A percentile compares a stretch with the other conserved stretches of the same genome.
Evolutionary conservation across 768 basidiomycete species (phyloP).

Genomic region (Asterophora lycoperdoides): DNA sequence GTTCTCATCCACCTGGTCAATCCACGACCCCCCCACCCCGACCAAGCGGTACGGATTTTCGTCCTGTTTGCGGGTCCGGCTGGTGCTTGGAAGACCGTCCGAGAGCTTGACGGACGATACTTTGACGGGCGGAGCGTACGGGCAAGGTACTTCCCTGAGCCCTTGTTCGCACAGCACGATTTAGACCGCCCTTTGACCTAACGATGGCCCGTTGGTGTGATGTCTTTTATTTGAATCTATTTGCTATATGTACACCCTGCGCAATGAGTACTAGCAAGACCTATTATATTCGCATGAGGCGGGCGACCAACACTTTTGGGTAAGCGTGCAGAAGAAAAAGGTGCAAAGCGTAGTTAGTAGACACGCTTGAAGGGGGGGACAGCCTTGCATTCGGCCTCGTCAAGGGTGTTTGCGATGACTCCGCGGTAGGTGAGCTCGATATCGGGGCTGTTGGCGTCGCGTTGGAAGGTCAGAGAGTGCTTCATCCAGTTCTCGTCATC

Average conservation of each 20-base stretch:
- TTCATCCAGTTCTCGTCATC: slow-evolving; percentile 95
- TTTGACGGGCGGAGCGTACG: slow-evolving; percentile 85
- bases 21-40: slow-evolving; percentile 58
- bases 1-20: slow-evolving; percentile 78
- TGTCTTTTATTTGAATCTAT: slow-evolving; percentile 15
- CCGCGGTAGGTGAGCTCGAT: slow-evolving; percentile 87
- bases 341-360: slow-evolving; percentile 45
- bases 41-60: slow-evolving; percentile 90
- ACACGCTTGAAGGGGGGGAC: slow-evolving; percentile 98
- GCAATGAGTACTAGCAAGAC: slow-evolving; percentile 8
- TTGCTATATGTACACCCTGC: slow-evolving; percentile 9
- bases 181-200: slow-evolving; percentile 43
- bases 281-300: not conserved
- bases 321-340: not conserved
- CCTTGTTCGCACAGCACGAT: slow-evolving; percentile 42
- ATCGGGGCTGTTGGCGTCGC: slow-evolving; percentile 66
- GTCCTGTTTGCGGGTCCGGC: slow-evolving; percentile 87
- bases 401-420: slow-evolving; percentile 83
- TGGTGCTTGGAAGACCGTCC: slow-evolving; percentile 94
- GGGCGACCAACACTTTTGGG: not conserved
- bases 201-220: not conserved
- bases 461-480: slow-evolving; percentile 93
- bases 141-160: slow-evolving; percentile 78
- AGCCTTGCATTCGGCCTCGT: slow-evolving; percentile 94
- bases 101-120: slow-evolving; percentile 88